phyloP scores from a whole-genome alignment of 2,329 filamentous ascomycete species.

The Fusarium stilboides region DNA sequence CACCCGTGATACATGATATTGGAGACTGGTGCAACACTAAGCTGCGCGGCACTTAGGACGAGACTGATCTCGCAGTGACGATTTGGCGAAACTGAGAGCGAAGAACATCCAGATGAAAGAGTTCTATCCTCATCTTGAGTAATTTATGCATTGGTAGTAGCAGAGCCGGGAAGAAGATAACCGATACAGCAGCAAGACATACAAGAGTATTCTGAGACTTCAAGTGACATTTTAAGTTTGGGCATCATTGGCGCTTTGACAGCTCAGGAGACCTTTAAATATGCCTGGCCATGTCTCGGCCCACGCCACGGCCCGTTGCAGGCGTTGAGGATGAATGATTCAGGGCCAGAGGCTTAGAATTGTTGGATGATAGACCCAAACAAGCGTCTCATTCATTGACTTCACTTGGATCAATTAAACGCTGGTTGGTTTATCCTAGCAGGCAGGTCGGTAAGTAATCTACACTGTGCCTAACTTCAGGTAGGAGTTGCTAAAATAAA shows the following conservation, averaged over 20 bases:
- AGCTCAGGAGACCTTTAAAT: constrained; percentile 9
- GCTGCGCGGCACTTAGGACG: constrained; percentile 27
- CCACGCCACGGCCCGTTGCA: constrained; percentile 34
- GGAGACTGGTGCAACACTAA: constrained; percentile 22
- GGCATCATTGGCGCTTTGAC: not conserved
- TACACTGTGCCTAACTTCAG: too few species aligned
- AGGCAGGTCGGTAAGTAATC: too few species aligned
- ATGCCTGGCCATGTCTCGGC: constrained; percentile 19
- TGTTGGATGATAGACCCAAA: constrained; percentile 15
- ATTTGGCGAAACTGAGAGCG: constrained; percentile 6
- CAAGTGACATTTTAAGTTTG: not conserved
- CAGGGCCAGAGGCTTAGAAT: not conserved
- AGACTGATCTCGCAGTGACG: constrained; percentile 26
- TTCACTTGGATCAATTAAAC: not conserved
- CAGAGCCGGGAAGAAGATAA: not conserved
- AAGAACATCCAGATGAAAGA: constrained; percentile 7
- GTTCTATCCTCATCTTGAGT: not conserved
- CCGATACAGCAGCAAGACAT: not conserved
- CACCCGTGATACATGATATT: constrained; percentile 28
- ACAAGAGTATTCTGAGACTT: not conserved
- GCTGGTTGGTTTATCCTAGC: not conserved
- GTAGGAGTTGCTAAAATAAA: too few species aligned
- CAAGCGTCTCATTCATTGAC: constrained; percentile 10
- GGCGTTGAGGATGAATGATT: constrained; percentile 6
- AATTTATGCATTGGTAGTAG: not conserved